Evolutionary conservation across 495 filamentous ascomycete genomes (phyloP).

Genomic region (Talaromyces borbonicus): DNA sequence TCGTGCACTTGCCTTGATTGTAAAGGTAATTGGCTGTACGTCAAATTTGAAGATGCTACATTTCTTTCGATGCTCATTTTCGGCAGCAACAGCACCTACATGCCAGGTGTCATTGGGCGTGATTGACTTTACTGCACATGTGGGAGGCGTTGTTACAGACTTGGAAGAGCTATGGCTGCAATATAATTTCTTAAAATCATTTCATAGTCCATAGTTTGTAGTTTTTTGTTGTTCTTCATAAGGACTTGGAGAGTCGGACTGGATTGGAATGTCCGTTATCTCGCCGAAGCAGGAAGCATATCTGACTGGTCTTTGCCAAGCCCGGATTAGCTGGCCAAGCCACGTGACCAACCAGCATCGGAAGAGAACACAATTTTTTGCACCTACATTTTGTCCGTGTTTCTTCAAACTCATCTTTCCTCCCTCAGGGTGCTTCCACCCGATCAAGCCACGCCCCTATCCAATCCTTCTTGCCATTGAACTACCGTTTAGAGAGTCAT

Average conservation of each 20-base stretch:
- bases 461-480: not conserved
- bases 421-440: no score
- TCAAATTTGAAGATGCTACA: no score
- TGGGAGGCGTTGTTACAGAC: slow-evolving; percentile 9
- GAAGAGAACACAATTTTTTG: no score
- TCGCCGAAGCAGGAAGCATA: no score
- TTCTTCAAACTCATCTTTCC: no score
- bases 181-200: not conserved
- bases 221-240: slow-evolving; percentile 11
- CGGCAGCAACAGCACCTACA: not conserved
- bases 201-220: slow-evolving; percentile 13
- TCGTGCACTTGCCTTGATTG: not conserved
- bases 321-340: no score
- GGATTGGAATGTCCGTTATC: not conserved
- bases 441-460: no score
- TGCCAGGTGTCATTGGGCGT: slow-evolving; percentile 10
- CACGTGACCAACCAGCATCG: no score
- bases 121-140: slow-evolving; percentile 3
- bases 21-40: no score
- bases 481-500: not conserved
- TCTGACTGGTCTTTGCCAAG: no score
- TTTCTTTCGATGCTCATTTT: slow-evolving; percentile 4
- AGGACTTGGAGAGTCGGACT: no score
- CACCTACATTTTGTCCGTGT: slow-evolving; percentile 16
- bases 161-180: slow-evolving; percentile 1